Evolutionary conservation across 2,329 filamentous ascomycete species (phyloP).

Genomic region (Penicillium rolfsii): DNA sequence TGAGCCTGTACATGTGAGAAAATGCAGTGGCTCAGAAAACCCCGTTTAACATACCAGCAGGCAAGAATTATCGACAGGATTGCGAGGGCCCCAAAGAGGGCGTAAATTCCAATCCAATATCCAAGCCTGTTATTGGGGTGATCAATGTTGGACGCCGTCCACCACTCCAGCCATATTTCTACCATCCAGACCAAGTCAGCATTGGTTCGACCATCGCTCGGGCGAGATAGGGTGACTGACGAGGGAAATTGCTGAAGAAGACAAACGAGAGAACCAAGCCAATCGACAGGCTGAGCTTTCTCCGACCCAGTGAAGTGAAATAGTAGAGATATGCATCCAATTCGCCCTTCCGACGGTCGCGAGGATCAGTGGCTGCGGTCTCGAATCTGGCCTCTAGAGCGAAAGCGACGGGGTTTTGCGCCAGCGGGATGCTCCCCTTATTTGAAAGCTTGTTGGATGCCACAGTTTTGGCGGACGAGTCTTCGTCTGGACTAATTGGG

Average conservation of each 20-base stretch:
- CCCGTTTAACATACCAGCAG: neutral
- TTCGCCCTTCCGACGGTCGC: neutral
- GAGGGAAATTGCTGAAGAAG: slow-evolving; percentile 1
- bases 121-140: neutral
- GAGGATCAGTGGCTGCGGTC: neutral
- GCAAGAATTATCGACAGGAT: neutral
- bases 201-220: neutral
- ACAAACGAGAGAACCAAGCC: neutral
- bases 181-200: neutral
- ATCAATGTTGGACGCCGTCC: neutral
- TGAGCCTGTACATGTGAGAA: neutral
- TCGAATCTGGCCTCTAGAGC: neutral
- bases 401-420: neutral
- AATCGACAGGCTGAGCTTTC: neutral
- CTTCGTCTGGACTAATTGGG: neutral
- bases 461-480: neutral
- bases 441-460: neutral
- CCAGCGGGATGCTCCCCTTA: neutral
- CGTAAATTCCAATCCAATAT: neutral
- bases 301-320: neutral
- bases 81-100: neutral
- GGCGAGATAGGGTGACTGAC: neutral
- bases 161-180: slow-evolving; percentile 3
- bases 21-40: neutral
- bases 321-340: neutral